Evolutionary conservation across 164 flowering plant genomes (phyloP).

Genomic region (Platanus orientalis): DNA sequence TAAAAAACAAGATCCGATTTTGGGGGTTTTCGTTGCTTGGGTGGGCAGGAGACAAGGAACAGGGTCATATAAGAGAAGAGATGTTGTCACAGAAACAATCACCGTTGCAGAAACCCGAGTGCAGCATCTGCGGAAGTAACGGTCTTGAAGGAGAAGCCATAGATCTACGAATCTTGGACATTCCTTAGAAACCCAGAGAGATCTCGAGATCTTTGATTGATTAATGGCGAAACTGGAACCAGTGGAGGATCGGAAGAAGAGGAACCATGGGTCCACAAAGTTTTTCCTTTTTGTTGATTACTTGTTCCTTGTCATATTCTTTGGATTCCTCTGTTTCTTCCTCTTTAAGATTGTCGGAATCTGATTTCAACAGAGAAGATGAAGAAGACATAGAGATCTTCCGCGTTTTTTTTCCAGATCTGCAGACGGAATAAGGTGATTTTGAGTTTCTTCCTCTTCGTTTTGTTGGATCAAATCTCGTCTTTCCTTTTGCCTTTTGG

Average conservation of each 20-base stretch:
- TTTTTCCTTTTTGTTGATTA: constrained; percentile 65
- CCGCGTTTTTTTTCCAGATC: not conserved
- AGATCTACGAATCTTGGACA: not conserved
- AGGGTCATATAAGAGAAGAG: not conserved
- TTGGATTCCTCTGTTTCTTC: constrained; percentile 50
- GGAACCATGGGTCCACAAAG: constrained; percentile 60
- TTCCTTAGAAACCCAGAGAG: too few species aligned
- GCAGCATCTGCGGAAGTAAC: not conserved
- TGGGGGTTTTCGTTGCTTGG: not conserved
- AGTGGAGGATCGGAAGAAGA: constrained; percentile 23
- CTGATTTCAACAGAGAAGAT: constrained; percentile 16
- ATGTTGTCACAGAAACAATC: not conserved
- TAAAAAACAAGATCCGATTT: too few species aligned
- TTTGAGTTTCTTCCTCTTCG: not conserved
- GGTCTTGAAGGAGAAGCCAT: not conserved
- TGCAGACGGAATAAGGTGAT: constrained; percentile 7
- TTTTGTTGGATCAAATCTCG: too few species aligned
- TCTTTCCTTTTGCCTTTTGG: too few species aligned
- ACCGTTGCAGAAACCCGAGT: not conserved
- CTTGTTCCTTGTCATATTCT: constrained; percentile 54
- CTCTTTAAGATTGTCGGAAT: constrained; percentile 43
- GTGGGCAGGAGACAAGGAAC: not conserved
- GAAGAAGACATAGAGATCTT: not conserved
- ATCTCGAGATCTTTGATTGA: not conserved
- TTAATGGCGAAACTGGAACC: constrained; percentile 48